Conservation (phyloP, 2,329 filamentous ascomycete genomes). For the Didymella exigua region DNA sequence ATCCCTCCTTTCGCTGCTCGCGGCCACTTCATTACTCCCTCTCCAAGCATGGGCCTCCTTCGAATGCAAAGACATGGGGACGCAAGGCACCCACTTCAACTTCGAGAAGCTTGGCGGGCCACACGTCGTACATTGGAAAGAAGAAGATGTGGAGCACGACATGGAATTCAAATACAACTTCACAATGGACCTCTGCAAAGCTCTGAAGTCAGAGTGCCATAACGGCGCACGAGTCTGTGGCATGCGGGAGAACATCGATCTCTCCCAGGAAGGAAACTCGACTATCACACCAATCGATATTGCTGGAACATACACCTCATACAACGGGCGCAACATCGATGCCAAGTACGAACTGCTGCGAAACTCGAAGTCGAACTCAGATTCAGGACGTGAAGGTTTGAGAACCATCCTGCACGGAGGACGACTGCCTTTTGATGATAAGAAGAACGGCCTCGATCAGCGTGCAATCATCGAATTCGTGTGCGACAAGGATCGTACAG, state of each 20-base stretch:
- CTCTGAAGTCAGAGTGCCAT: slow-evolving; percentile 70
- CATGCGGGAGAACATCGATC: slow-evolving; percentile 65
- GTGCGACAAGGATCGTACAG: slow-evolving; percentile 74
- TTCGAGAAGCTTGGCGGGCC: slow-evolving; percentile 68
- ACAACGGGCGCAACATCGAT: slow-evolving; percentile 63
- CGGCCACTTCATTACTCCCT: slow-evolving; percentile 34
- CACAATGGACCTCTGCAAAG: slow-evolving; percentile 76
- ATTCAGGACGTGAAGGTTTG: slow-evolving; percentile 73
- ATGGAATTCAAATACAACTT: slow-evolving; percentile 76
- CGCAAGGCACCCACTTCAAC: slow-evolving; percentile 67
- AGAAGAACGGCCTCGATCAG: slow-evolving; percentile 62
- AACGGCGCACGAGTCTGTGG: slow-evolving; percentile 78
- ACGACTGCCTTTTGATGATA: slow-evolving; percentile 53
- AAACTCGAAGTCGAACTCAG: slow-evolving; percentile 65
- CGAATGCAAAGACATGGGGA: slow-evolving; percentile 66
- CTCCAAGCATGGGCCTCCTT: slow-evolving; percentile 49
- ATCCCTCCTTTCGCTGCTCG: slow-evolving; percentile 32
- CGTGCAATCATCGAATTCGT: slow-evolving; percentile 83
- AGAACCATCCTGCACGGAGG: slow-evolving; percentile 70
- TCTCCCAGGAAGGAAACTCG: slow-evolving; percentile 55
- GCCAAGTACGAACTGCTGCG: slow-evolving; percentile 70
- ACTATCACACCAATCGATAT: slow-evolving; percentile 70
- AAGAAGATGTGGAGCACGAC: slow-evolving; percentile 51
- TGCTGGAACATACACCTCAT: slow-evolving; percentile 70
- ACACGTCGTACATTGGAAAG: slow-evolving; percentile 67